Evolutionary conservation across 2,329 filamentous ascomycete genomes (phyloP).

Genomic region (Aspergillus neoniger): DNA sequence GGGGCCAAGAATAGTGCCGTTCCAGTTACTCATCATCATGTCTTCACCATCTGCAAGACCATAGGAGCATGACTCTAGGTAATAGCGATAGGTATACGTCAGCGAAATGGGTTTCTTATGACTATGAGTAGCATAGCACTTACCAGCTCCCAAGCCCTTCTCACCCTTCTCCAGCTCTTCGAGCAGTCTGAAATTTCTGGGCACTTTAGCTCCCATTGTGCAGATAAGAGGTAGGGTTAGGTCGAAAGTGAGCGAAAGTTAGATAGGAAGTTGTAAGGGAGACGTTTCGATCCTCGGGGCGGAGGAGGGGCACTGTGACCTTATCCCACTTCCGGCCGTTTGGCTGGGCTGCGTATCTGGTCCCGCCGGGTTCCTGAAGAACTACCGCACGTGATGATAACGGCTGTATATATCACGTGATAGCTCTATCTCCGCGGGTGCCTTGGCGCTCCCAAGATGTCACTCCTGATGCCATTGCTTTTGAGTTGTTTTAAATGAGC

Average conservation of each 20-base stretch:
- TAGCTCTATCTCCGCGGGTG: slow-evolving; percentile 15
- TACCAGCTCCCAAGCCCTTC: slow-evolving; percentile 88
- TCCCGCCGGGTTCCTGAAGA: slow-evolving; percentile 12
- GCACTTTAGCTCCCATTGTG: slow-evolving; percentile 72
- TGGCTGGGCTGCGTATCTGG: slow-evolving; percentile 2
- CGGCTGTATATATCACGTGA: slow-evolving; percentile 19
- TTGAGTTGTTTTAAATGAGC: not conserved
- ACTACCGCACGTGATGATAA: slow-evolving; percentile 20
- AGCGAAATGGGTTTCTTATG: slow-evolving; percentile 20
- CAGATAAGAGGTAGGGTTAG: not conserved
- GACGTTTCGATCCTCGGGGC: slow-evolving; percentile 16
- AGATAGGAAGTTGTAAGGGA: slow-evolving; percentile 13
- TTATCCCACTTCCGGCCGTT: slow-evolving; percentile 12
- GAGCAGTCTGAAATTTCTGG: slow-evolving; percentile 91
- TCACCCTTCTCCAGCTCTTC: slow-evolving; percentile 99
- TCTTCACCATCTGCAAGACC: slow-evolving; percentile 93
- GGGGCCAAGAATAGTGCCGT: slow-evolving; percentile 93
- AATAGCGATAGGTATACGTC: slow-evolving; percentile 24
- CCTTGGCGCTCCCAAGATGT: slow-evolving; percentile 26
- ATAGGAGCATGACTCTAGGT: slow-evolving; percentile 89
- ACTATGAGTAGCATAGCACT: slow-evolving; percentile 11
- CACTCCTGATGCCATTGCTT: slow-evolving; percentile 17
- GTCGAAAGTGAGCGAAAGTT: not conserved
- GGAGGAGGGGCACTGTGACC: slow-evolving; percentile 24
- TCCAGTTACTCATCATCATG: slow-evolving; percentile 97